Conservation (phyloP, 768 basidiomycete genomes). For the Suillus spraguei region DNA sequence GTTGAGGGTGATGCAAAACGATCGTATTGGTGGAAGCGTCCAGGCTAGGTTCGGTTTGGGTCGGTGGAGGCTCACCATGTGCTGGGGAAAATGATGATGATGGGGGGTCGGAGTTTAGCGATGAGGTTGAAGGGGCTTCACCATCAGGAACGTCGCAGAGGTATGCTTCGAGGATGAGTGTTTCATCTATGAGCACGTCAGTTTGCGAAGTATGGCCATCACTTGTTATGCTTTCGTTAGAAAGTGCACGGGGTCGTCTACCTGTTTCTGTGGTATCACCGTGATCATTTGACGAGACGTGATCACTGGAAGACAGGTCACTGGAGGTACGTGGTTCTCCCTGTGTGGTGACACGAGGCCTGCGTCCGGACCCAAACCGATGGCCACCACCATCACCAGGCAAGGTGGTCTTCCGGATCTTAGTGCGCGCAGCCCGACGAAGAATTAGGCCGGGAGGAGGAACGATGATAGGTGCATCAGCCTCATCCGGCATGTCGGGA, state of each 20-base stretch:
- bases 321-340: slow-evolving; percentile 62
- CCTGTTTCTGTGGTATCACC: slow-evolving; percentile 47
- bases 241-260: slow-evolving; percentile 37
- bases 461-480: slow-evolving; percentile 84
- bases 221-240: slow-evolving; percentile 41
- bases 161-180: slow-evolving; percentile 86
- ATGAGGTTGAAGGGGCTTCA: slow-evolving; percentile 21
- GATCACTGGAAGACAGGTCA: slow-evolving; percentile 59
- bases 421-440: slow-evolving; percentile 90
- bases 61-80: slow-evolving; percentile 16
- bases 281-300: slow-evolving; percentile 53
- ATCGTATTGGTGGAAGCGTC: slow-evolving; percentile 37
- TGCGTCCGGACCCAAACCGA: slow-evolving; percentile 61
- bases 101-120: slow-evolving; percentile 23
- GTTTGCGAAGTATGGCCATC: slow-evolving; percentile 52
- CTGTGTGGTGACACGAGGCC: slow-evolving; percentile 30
- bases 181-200: slow-evolving; percentile 80
- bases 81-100: slow-evolving; percentile 27
- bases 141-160: slow-evolving; percentile 57
- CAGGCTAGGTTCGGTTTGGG: slow-evolving; percentile 29
- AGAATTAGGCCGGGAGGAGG: slow-evolving; percentile 89
- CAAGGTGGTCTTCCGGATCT: slow-evolving; percentile 85
- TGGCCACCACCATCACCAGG: slow-evolving; percentile 81
- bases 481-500: slow-evolving; percentile 72
- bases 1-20: slow-evolving; percentile 67